Evolutionary conservation across 768 basidiomycete species (phyloP).

Genomic region (Coprinellus micaceus): DNA sequence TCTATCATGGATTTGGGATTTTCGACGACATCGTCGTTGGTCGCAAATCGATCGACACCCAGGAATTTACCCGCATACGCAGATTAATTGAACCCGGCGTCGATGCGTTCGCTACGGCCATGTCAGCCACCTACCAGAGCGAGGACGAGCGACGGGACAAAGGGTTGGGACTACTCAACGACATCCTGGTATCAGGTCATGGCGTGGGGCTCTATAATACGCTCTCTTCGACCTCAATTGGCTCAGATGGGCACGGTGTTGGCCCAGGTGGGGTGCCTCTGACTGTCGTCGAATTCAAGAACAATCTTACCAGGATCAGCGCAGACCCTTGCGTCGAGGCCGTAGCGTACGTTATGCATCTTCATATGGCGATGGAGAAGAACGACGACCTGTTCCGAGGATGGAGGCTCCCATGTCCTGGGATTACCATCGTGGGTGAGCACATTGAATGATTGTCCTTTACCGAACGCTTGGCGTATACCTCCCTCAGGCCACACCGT

Average conservation of each 20-base stretch:
- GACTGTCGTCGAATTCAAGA: not conserved
- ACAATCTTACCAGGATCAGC: not conserved
- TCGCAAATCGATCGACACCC: slow-evolving; percentile 5
- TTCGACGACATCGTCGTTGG: slow-evolving; percentile 19
- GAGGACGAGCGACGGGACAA: not conserved
- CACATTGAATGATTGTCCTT: not conserved
- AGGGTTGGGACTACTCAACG: not conserved
- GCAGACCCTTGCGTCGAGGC: slow-evolving; percentile 10
- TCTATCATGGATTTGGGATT: slow-evolving; percentile 21
- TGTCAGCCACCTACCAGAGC: not conserved
- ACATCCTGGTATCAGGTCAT: not conserved
- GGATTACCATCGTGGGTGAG: slow-evolving; percentile 15
- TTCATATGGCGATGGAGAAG: not conserved
- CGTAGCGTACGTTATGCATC: slow-evolving; percentile 6
- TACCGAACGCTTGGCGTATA: not conserved
- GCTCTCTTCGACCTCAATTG: not conserved
- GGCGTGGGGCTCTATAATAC: not conserved
- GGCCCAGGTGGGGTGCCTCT: not conserved
- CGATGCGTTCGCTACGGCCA: slow-evolving; percentile 13
- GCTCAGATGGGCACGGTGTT: not conserved
- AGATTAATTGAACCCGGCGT: slow-evolving; percentile 9
- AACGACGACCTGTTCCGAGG: slow-evolving; percentile 5
- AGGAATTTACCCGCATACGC: too few relatives aligned
- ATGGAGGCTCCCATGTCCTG: slow-evolving; percentile 17
- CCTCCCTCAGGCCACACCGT: slow-evolving; percentile 8